A percentile compares a stretch with the other conserved stretches of the same genome.
These are phyloP conservation scores for Cunninghamia lanceolata DNA, from an alignment of 75 land plant genomes.

Conservation along the genomic window DNA sequence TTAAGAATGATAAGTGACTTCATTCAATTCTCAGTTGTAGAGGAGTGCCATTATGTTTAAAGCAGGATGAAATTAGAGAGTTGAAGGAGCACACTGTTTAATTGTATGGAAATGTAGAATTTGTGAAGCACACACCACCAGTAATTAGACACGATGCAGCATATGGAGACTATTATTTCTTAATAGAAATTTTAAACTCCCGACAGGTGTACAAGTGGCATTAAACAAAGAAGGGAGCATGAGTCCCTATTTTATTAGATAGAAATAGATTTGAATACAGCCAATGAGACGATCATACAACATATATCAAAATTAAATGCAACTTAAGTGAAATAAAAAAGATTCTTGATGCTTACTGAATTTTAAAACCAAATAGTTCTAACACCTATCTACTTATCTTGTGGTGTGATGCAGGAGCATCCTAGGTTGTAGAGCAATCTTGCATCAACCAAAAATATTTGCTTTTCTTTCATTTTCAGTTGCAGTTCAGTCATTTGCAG, in stretches of 20 bases:
- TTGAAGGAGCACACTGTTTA: not conserved
- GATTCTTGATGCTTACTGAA: not conserved
- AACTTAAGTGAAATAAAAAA: not conserved
- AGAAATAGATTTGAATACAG: not conserved
- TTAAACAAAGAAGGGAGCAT: not conserved
- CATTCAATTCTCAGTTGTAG: not conserved
- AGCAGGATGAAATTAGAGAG: not conserved
- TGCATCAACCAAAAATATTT: no score
- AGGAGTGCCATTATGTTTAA: not conserved
- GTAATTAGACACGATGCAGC: not conserved
- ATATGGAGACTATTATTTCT: not conserved
- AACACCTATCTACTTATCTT: not conserved
- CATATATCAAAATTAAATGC: not conserved
- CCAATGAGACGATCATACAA: not conserved
- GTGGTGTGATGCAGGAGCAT: no score
- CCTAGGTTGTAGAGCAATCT: no score
- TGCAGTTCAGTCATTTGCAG: no score
- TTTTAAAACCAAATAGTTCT: not conserved
- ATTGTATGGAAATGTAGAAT: no score
- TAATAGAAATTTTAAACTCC: not conserved
- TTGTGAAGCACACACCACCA: not conserved
- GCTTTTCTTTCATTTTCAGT: no score
- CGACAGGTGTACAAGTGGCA: not conserved
- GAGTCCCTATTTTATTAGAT: not conserved
- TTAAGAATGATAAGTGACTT: not conserved